Evolutionary conservation across 805 yeast genomes (phyloP).

Genomic region (Jamesozyma piceae): DNA sequence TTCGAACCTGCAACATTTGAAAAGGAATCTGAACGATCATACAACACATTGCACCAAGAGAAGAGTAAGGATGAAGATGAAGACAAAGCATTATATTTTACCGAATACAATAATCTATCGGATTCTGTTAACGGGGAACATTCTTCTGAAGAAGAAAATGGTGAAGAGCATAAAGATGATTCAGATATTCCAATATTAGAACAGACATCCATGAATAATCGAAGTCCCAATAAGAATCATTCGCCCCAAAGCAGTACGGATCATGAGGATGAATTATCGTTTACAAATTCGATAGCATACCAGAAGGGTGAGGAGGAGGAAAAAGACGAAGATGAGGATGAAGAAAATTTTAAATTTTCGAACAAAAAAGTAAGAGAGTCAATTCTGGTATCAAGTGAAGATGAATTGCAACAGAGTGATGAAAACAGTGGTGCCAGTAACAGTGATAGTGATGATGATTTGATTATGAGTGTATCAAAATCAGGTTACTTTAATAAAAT

Average conservation of each 20-base stretch:
- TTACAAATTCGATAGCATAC: slow-evolving; percentile 7
- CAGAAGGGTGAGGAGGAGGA: slow-evolving; percentile 6
- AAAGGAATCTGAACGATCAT: not conserved
- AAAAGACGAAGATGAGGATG: slow-evolving; percentile 4
- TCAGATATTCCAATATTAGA: not conserved
- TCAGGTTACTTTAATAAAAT: slow-evolving; percentile 23
- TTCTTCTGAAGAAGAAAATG: not conserved
- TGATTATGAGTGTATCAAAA: slow-evolving; percentile 12
- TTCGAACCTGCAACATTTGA: not conserved
- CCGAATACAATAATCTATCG: not conserved
- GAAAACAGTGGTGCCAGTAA: not conserved
- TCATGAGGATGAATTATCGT: slow-evolving; percentile 8
- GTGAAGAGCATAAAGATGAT: not conserved
- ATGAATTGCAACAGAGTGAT: slow-evolving; percentile 5
- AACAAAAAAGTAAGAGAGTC: slow-evolving; percentile 11
- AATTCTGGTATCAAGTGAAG: slow-evolving; percentile 12
- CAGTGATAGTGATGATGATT: slow-evolving; percentile 9
- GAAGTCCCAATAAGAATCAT: not conserved
- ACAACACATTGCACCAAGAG: not conserved
- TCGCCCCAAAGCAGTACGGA: slow-evolving; percentile 1
- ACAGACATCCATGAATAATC: not conserved
- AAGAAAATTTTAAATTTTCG: slow-evolving; percentile 9
- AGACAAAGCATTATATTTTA: not conserved
- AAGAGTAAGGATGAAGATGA: not conserved
- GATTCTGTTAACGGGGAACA: not conserved